Percentiles rank a stretch among this genome's conserved stretches.
These are phyloP conservation scores for Lachancea cidri DNA, from an alignment of 805 yeast species.

Conservation along the genomic window DNA sequence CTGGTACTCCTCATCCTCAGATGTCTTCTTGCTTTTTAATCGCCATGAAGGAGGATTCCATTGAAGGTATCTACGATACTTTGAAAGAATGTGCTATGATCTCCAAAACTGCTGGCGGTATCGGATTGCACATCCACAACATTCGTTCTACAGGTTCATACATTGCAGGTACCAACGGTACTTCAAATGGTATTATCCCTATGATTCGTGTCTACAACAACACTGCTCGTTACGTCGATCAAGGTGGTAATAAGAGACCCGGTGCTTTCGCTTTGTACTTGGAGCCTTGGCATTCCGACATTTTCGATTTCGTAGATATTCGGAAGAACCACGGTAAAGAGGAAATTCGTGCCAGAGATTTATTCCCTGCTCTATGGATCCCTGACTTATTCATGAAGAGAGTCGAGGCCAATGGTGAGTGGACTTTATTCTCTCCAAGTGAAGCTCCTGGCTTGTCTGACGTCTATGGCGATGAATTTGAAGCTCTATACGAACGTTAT, in stretches of 20 bases:
- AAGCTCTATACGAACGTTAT: constrained; percentile 60
- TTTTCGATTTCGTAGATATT: constrained; percentile 78
- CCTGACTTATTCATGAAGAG: constrained; percentile 92
- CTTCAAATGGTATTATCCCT: constrained; percentile 91
- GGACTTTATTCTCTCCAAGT: constrained; percentile 90
- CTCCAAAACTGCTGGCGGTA: constrained; percentile 93
- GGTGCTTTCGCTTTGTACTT: constrained; percentile 93
- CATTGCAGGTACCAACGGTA: constrained; percentile 89
- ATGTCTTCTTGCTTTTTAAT: constrained; percentile 90
- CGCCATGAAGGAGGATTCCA: constrained; percentile 90
- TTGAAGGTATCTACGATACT: constrained; percentile 91
- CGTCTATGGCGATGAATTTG: constrained; percentile 80
- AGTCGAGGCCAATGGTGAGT: constrained; percentile 69
- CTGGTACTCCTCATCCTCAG: constrained; percentile 82
- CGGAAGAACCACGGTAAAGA: constrained; percentile 94
- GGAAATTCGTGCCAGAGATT: constrained; percentile 87
- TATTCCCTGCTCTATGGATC: constrained; percentile 91
- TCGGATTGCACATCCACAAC: constrained; percentile 85
- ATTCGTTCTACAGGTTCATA: constrained; percentile 82
- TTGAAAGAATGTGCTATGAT: constrained; percentile 83
- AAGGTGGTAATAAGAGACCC: constrained; percentile 97
- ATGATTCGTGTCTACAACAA: constrained; percentile 93
- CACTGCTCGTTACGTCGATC: constrained; percentile 96
- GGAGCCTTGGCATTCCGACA: constrained; percentile 97
- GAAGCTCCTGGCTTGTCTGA: constrained; percentile 84